Evolutionary conservation across 352 stramenopile species (phyloP).

Genomic region (Phytophthora lateralis): DNA sequence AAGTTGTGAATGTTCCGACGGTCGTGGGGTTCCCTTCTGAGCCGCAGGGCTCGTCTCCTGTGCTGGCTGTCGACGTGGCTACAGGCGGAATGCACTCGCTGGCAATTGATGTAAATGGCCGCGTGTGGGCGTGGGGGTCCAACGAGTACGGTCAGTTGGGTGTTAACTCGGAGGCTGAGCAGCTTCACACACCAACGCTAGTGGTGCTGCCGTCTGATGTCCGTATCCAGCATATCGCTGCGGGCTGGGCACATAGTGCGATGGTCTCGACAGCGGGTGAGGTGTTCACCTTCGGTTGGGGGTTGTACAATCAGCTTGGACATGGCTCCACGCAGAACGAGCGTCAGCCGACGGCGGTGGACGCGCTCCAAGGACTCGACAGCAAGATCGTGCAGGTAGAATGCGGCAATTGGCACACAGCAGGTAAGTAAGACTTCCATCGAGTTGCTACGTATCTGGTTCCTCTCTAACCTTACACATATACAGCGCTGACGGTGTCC

Average conservation of each 20-base stretch:
- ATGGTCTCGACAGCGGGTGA: slow-evolving; percentile 40
- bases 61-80: slow-evolving; percentile 33
- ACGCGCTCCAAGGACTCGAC: slow-evolving; percentile 59
- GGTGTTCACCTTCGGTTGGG: slow-evolving; percentile 78
- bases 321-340: slow-evolving; percentile 54
- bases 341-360: slow-evolving; percentile 31
- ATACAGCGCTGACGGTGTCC: slow-evolving; percentile 47
- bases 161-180: slow-evolving; percentile 7
- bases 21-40: slow-evolving; percentile 32
- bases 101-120: slow-evolving; percentile 41
- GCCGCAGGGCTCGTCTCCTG: background rate
- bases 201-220: slow-evolving; percentile 19
- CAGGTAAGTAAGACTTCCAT: slow-evolving; percentile 38
- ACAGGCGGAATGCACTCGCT: slow-evolving; percentile 72
- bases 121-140: slow-evolving; percentile 69
- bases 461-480: slow-evolving; percentile 18
- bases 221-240: slow-evolving; percentile 32
- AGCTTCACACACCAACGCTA: slow-evolving; percentile 6
- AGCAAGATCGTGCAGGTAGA: slow-evolving; percentile 52
- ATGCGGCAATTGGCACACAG: slow-evolving; percentile 80
- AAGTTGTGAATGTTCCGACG: slow-evolving; percentile 27
- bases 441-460: background rate
- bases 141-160: slow-evolving; percentile 72
- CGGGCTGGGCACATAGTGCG: slow-evolving; percentile 62
- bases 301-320: slow-evolving; percentile 80